Base-by-base conservation (phyloP, 1,139 yeast species). In the Spathaspora jeffriesii region DNA sequence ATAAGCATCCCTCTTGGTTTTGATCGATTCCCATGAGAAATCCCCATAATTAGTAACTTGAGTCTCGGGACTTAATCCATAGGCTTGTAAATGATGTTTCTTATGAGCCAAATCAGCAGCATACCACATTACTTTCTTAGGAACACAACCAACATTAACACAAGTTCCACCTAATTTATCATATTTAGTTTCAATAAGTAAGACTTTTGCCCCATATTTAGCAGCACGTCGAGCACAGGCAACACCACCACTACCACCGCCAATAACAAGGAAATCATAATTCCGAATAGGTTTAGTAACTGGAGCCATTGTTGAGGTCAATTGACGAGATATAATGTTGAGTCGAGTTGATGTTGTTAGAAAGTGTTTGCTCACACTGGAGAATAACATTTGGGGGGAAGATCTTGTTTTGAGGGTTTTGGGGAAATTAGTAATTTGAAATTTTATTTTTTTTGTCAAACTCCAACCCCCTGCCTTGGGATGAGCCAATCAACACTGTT, bases 211-310 rank as follows among this genome's bases (percentile, higher is more conserved):
- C 23, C 99, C 99, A 59, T 91, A 84, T 43, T 85, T 81, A 44
- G 98, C 96, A 11, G 99, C 99, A 60, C 98, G 83, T 66, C 99
- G 84, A 18, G 97, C 96, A 21, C 96, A 86, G 17, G 99, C 97
- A 43, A 93, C 97, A 56, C 99, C 99, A 45, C 98, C 99, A 37
- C 97, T 90, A n/a, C 99, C 99, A 52, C 99, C 99, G 43, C 99
- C 99, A 58, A 93, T 93, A 51, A 93, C 99, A 48, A 93, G 76
- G 64, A 89, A 93, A 60, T 92, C 91, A 74, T 84, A 93, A 63
- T 89, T 93, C 44, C 77, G 78, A 23, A 59, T 47, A 11, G 63
- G 49, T 28, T 59, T 59, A 22, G 36, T 21, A 34, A 76, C 62
- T 38, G 85, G 84, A 38, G 85, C 82, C 87, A 82, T 82, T 30